These are phyloP conservation scores for Myxozyma neotropica DNA, from an alignment of 805 yeast species.

Conservation along the genomic window DNA sequence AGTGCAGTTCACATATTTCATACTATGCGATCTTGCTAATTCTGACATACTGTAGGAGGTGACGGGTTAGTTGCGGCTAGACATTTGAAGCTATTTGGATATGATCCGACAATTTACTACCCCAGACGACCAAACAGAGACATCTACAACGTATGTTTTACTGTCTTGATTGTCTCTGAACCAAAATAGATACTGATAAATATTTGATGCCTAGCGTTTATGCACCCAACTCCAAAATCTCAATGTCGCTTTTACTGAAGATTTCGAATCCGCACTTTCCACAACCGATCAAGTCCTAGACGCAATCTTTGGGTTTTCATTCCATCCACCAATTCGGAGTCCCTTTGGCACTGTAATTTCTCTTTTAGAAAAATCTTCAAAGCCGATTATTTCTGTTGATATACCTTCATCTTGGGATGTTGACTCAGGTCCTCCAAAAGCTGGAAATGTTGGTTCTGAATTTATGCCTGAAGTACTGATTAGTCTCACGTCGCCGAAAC, in stretches of 20 bases:
- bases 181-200: slow-evolving; percentile 45
- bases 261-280: slow-evolving; percentile 44
- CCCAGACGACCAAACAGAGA: slow-evolving; percentile 65
- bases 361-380: slow-evolving; percentile 45
- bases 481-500: slow-evolving; percentile 92
- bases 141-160: slow-evolving; percentile 37
- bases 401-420: slow-evolving; percentile 98
- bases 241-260: slow-evolving; percentile 58
- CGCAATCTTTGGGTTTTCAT: slow-evolving; percentile 90
- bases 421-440: slow-evolving; percentile 69
- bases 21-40: too few relatives aligned
- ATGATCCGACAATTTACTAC: slow-evolving; percentile 72
- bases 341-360: slow-evolving; percentile 63
- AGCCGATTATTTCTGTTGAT: slow-evolving; percentile 80
- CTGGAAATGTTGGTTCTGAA: slow-evolving; percentile 43
- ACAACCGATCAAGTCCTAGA: slow-evolving; percentile 64
- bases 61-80: slow-evolving; percentile 96
- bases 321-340: slow-evolving; percentile 80
- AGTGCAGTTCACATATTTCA: too few relatives aligned
- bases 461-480: slow-evolving; percentile 70
- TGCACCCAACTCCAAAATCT: slow-evolving; percentile 68
- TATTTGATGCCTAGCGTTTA: slow-evolving; percentile 46
- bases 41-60: slow-evolving; percentile 59
- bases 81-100: slow-evolving; percentile 80
- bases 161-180: slow-evolving; percentile 27